Conservation (phyloP, 2,329 filamentous ascomycete species). For the Cephalotrichum gorgonifer region DNA sequence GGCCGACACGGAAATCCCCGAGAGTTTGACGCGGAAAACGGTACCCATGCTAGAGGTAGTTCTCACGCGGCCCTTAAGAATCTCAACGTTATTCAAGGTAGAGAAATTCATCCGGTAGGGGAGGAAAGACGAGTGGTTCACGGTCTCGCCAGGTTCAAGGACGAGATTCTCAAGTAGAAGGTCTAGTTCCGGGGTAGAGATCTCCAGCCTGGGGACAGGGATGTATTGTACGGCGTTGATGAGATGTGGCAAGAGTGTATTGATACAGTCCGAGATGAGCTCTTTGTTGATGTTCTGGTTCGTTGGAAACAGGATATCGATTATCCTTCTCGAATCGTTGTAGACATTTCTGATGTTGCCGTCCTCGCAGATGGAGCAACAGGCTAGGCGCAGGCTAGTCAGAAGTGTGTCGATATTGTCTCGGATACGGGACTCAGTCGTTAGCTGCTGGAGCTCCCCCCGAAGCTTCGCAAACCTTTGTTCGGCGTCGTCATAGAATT, state of each 20-base stretch:
- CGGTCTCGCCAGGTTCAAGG: slow-evolving; percentile 73
- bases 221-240: slow-evolving; percentile 75
- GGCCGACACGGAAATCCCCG: slow-evolving; percentile 74
- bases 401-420: slow-evolving; percentile 66
- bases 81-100: slow-evolving; percentile 77
- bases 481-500: slow-evolving; percentile 70
- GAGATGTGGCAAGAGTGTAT: slow-evolving; percentile 70
- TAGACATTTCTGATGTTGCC: slow-evolving; percentile 60
- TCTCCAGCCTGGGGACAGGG: slow-evolving; percentile 82
- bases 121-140: slow-evolving; percentile 81
- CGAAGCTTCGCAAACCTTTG: slow-evolving; percentile 40
- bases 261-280: slow-evolving; percentile 63
- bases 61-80: slow-evolving; percentile 59
- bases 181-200: slow-evolving; percentile 74
- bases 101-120: slow-evolving; percentile 74
- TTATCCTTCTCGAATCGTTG: slow-evolving; percentile 56
- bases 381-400: slow-evolving; percentile 55
- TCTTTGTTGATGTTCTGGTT: slow-evolving; percentile 56
- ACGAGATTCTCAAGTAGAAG: slow-evolving; percentile 84
- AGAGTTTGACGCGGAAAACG: slow-evolving; percentile 65
- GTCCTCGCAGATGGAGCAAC: slow-evolving; percentile 61
- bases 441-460: slow-evolving; percentile 49
- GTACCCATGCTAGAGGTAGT: slow-evolving; percentile 59
- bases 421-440: slow-evolving; percentile 55
- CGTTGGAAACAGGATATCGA: slow-evolving; percentile 56